Base-by-base conservation (phyloP, 2,329 filamentous ascomycete species). In the Podosphaera aphanis region DNA sequence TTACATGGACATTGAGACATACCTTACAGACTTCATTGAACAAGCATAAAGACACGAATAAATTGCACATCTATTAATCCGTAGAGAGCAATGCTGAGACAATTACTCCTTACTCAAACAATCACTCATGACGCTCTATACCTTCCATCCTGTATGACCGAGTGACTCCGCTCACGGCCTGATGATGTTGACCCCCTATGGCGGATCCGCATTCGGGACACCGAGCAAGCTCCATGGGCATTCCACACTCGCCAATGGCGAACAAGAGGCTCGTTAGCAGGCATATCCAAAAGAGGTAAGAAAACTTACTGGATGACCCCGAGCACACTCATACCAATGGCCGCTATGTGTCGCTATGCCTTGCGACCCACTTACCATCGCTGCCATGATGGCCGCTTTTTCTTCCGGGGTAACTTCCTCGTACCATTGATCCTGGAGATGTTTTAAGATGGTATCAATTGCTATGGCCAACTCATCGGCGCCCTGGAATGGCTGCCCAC, bases 241-340 rank as follows among this genome's bases (percentile, higher is more conserved):
- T 71, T 1, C 76, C 76, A 53, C 76, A 79, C 49, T 80, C 72
- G 0, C 74, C 75, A 27, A 80, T 65, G 0, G 74, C 72, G 50
- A 81, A 77, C 49, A n/a, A 39, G 10, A 21, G 16, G 20, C 18
- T 20, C 20, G 20, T 39, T 53, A 44, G 37, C 18, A 29, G 19
- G 35, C 25, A 43, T 33, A n/a, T n/a, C n/a, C 19, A 38, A 45
- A 11, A 19, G 46, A 5, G 16, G 18, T 21, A 13, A 10, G 4
- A 16, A 47, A 41, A 50, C 48, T 39, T 20, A 39, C 37, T 2
- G 70, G 68, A 54, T 77, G 71, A 1, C 67, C 66, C 47, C 74
- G 73, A 20, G 50, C 57, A 49, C 72, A 77, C 0, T 60, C 63
- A 56, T 77, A 79, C 74, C 74, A 79, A 50, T 77, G 71, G 0